A percentile compares a stretch with the other conserved stretches of the same genome.
These are phyloP conservation scores for Malassezia dermatis DNA, from an alignment of 1,284 basidiomycete genomes.

Conservation along the genomic window DNA sequence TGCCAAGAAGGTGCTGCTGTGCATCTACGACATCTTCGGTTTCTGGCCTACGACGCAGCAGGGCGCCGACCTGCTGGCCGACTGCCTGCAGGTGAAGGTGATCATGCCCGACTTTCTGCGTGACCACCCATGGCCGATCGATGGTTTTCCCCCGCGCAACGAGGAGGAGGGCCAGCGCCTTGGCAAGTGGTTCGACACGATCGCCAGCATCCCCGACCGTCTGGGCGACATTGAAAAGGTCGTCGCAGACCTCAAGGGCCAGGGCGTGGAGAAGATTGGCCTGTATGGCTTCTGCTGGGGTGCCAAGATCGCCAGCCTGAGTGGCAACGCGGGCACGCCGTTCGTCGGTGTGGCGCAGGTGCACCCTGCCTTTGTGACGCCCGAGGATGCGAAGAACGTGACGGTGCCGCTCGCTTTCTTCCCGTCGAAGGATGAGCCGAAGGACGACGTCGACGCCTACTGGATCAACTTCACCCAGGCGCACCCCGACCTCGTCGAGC, in stretches of 20 bases:
- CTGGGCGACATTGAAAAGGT: constrained; percentile 53
- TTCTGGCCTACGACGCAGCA: constrained; percentile 52
- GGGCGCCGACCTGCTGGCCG: constrained; percentile 55
- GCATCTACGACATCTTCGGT: constrained; percentile 61
- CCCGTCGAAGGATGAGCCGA: constrained; percentile 57
- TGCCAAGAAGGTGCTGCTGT: constrained; percentile 54
- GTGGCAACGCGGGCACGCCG: constrained; percentile 24
- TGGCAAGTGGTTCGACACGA: constrained; percentile 37
- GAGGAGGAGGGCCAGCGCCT: constrained; percentile 54
- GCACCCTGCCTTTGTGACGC: constrained; percentile 53
- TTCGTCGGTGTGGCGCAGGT: constrained; percentile 30
- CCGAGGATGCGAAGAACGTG: constrained; percentile 54
- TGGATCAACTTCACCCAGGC: constrained; percentile 51
- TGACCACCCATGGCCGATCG: constrained; percentile 52
- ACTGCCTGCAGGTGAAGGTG: constrained; percentile 49
- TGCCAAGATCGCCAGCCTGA: constrained; percentile 26
- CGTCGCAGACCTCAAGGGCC: constrained; percentile 51
- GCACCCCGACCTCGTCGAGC: constrained; percentile 50
- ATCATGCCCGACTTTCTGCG: constrained; percentile 62
- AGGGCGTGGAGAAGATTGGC: constrained; percentile 53
- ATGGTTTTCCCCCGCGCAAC: constrained; percentile 53
- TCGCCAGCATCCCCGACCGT: constrained; percentile 50
- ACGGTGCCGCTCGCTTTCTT: constrained; percentile 57
- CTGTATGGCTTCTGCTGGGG: constrained; percentile 51
- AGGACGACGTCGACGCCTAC: constrained; percentile 52